Evolutionary conservation across 192 early-diverging fungal species (phyloP).

Genomic region (Backusella westeae): DNA sequence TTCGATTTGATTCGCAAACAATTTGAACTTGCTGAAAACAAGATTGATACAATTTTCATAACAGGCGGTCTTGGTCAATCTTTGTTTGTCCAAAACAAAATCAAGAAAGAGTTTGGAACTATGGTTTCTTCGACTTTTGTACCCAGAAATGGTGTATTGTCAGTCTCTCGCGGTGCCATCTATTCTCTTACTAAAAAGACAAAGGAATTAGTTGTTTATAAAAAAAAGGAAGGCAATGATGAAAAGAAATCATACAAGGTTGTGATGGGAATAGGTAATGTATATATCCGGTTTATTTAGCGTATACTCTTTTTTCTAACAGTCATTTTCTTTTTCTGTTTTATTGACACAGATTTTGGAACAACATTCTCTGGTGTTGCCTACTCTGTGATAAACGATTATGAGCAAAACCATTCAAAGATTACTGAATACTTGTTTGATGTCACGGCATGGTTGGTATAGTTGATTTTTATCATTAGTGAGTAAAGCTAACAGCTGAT

Average conservation of each 20-base stretch:
- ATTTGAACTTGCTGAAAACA: constrained; percentile 27
- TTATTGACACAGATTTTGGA: background rate
- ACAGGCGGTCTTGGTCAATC: constrained; percentile 56
- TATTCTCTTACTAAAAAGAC: background rate
- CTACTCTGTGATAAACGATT: background rate
- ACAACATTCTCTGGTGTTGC: background rate
- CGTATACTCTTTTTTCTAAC: background rate
- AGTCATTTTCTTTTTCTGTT: background rate
- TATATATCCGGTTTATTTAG: background rate
- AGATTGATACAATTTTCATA: constrained; percentile 45
- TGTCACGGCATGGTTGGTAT: background rate
- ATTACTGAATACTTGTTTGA: background rate
- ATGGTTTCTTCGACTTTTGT: background rate
- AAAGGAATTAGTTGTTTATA: background rate
- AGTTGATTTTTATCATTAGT: background rate
- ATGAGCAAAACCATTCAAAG: background rate
- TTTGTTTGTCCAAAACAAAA: background rate
- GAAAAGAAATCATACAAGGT: background rate
- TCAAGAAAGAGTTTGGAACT: background rate
- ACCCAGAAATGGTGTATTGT: background rate
- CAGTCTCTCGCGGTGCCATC: background rate
- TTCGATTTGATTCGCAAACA: constrained; percentile 41
- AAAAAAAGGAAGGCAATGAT: background rate
- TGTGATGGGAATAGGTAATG: background rate
- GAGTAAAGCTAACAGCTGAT: background rate